A percentile compares a stretch with the other conserved stretches of the same genome.
phyloP scores from a whole-genome alignment of 1,139 yeast species.

The Taiozyma onychis region DNA sequence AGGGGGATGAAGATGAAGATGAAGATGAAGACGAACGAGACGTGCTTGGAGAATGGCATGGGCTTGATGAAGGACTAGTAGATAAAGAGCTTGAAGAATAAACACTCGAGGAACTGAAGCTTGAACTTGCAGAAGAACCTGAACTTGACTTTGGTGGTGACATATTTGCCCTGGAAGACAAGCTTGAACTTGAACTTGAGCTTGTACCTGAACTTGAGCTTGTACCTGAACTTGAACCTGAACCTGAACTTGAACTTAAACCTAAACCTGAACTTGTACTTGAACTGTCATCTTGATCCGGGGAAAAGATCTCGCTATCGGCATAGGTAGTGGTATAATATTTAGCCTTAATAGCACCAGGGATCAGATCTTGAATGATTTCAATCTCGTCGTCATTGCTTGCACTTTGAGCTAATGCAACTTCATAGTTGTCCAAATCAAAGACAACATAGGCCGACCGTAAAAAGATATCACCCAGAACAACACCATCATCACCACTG shows the following conservation, averaged over 20 bases:
- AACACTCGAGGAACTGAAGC: too few species aligned
- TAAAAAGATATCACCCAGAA: constrained; percentile 74
- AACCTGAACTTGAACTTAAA: neutral
- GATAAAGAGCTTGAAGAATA: neutral
- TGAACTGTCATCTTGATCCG: neutral
- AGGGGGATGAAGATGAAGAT: neutral
- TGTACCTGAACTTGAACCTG: neutral
- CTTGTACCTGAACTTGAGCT: neutral
- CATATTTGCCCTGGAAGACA: too few species aligned
- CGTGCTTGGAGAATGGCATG: neutral
- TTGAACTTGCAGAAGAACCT: neutral
- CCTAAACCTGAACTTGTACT: neutral
- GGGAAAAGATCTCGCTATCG: neutral
- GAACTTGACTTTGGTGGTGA: too few species aligned
- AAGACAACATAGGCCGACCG: constrained; percentile 72
- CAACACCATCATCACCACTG: constrained; percentile 27
- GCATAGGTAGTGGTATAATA: constrained; percentile 14
- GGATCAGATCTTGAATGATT: constrained; percentile 36
- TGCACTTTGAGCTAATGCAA: constrained; percentile 63
- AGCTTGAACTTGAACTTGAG: neutral
- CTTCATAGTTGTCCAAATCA: constrained; percentile 60
- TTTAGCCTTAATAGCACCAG: constrained; percentile 40
- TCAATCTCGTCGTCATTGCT: constrained; percentile 38
- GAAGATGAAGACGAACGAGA: neutral
- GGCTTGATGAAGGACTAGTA: neutral